These are phyloP conservation scores for Helichrysum umbraculigerum DNA, from an alignment of 129 eudicot genomes.

Conservation along the genomic window DNA sequence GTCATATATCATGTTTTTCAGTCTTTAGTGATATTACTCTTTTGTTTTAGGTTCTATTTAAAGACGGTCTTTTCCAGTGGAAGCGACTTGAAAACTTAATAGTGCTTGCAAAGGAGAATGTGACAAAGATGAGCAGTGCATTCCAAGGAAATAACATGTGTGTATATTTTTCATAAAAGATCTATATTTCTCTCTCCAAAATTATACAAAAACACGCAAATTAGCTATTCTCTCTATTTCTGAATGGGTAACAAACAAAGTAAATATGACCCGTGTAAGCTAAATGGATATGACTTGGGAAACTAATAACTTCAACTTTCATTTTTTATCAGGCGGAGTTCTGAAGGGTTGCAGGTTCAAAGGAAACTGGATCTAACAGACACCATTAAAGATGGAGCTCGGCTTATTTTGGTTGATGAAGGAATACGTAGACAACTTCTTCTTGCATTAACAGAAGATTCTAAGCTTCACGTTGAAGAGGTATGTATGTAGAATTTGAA, in stretches of 20 bases:
- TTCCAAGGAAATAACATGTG: constrained; percentile 48
- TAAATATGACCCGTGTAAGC: background rate
- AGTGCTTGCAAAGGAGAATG: constrained; percentile 90
- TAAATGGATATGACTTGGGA: background rate
- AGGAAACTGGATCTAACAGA: constrained; percentile 91
- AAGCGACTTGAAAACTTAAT: constrained; percentile 94
- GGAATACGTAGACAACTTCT: constrained; percentile 94
- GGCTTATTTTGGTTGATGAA: constrained; percentile 80
- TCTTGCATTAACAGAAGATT: constrained; percentile 97
- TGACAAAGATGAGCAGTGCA: constrained; percentile 85
- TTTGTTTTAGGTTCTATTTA: constrained; percentile 74
- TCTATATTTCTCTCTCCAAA: background rate
- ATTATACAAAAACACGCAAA: background rate
- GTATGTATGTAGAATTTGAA: constrained; percentile 40
- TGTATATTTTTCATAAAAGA: constrained; percentile 10
- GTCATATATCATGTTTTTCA: background rate
- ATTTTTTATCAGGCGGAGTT: constrained; percentile 38
- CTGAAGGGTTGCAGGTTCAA: constrained; percentile 42
- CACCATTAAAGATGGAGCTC: constrained; percentile 55
- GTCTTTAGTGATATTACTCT: constrained; percentile 4
- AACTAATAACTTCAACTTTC: background rate
- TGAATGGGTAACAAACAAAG: background rate
- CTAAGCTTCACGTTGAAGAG: constrained; percentile 94
- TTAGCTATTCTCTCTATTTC: background rate
- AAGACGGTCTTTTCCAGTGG: constrained; percentile 96